Evolutionary conservation across 2,329 filamentous ascomycete species (phyloP).

Genomic region (Bipolaris gigantea): DNA sequence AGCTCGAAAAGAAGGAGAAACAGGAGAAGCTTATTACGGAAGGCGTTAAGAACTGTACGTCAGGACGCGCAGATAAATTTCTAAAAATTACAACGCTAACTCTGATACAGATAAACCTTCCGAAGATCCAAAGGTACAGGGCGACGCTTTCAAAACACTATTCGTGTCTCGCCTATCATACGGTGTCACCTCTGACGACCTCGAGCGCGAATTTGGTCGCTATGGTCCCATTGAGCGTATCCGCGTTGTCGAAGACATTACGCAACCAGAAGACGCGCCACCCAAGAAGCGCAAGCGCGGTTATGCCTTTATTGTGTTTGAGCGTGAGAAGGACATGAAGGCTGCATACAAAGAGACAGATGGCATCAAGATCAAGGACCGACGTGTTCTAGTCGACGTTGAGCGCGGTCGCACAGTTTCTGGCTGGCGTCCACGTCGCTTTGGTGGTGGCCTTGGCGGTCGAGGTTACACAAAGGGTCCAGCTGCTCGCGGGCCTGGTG

Average conservation of each 20-base stretch:
- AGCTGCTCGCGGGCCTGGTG: constrained; percentile 70
- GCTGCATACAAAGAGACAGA: constrained; percentile 89
- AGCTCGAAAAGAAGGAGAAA: constrained; percentile 73
- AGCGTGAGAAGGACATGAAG: constrained; percentile 98
- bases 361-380: constrained; percentile 88
- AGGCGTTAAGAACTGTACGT: constrained; percentile 65
- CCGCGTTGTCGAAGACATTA: constrained; percentile 79
- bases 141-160: constrained; percentile 92
- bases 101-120: constrained; percentile 68
- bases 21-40: constrained; percentile 67
- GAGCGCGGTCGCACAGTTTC: constrained; percentile 93
- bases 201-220: constrained; percentile 90
- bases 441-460: constrained; percentile 89
- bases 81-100: constrained; percentile 18
- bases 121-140: constrained; percentile 84
- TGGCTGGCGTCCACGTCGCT: constrained; percentile 87
- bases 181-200: constrained; percentile 82
- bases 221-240: constrained; percentile 95
- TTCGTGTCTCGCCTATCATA: constrained; percentile 91
- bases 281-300: constrained; percentile 71
- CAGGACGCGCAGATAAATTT: not conserved
- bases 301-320: constrained; percentile 96
- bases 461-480: constrained; percentile 87
- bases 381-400: constrained; percentile 90
- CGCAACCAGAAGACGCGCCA: constrained; percentile 65